These are phyloP conservation scores for Sporopachydermia lactativora DNA, from an alignment of 805 yeast genomes.

Conservation along the genomic window DNA sequence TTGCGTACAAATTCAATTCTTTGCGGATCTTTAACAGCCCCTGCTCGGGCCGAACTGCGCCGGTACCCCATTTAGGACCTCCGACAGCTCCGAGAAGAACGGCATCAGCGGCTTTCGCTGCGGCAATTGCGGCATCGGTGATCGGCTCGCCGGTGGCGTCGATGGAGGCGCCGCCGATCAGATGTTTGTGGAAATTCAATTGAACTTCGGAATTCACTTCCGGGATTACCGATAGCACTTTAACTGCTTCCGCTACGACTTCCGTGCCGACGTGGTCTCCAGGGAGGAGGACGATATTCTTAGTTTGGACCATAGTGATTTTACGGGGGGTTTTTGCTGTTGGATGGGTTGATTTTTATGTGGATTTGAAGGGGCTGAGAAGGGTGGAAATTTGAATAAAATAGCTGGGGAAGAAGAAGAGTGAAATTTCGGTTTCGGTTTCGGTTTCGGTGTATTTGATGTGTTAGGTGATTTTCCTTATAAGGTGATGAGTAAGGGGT, in stretches of 20 bases:
- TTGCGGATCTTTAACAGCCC: conserved; percentile 90
- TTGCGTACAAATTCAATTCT: conserved; percentile 88
- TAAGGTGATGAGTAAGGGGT: too few species aligned
- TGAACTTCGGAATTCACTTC: conserved; percentile 38
- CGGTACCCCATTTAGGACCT: conserved; percentile 99
- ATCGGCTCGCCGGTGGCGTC: conserved; percentile 93
- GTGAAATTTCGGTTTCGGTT: too few species aligned
- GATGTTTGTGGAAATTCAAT: conserved; percentile 68
- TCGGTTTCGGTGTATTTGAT: too few species aligned
- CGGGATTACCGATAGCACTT: conserved; percentile 72
- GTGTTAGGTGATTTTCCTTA: too few species aligned
- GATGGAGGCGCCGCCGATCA: conserved; percentile 97
- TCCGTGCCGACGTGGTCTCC: conserved; percentile 98
- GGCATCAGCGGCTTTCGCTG: conserved; percentile 82
- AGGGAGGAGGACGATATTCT: conserved; percentile 76
- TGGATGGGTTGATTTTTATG: too few species aligned
- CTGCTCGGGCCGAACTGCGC: conserved; percentile 92
- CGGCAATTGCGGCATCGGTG: conserved; percentile 70
- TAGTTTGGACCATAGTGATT: too few species aligned
- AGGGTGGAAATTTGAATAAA: too few species aligned
- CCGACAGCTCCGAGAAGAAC: conserved; percentile 98
- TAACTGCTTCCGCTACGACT: conserved; percentile 78
- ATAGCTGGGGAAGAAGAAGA: too few species aligned
- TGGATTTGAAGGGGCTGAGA: too few species aligned
- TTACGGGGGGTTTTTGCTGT: too few species aligned